phyloP scores from a whole-genome alignment of 345 rosid species.

The Brassica cretica region DNA sequence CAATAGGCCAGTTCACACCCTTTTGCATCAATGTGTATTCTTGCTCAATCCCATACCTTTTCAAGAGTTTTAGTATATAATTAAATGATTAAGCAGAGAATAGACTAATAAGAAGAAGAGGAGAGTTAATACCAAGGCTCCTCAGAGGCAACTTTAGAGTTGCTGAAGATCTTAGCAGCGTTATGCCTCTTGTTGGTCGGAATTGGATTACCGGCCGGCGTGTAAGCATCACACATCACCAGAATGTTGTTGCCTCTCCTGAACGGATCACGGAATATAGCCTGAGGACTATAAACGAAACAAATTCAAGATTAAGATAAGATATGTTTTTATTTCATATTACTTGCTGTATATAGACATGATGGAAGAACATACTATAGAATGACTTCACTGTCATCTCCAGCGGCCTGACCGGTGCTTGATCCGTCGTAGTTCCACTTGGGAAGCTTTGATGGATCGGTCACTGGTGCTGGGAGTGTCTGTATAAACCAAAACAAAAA shows the following conservation, averaged over 20 bases:
- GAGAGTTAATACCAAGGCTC: constrained; percentile 58
- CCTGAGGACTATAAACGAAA: constrained; percentile 66
- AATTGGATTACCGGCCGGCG: constrained; percentile 84
- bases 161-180: constrained; percentile 82
- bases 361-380: constrained; percentile 57
- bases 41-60: constrained; percentile 87
- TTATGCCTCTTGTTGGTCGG: constrained; percentile 77
- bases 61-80: neutral
- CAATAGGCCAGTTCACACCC: constrained; percentile 78
- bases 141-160: constrained; percentile 64
- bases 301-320: neutral
- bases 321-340: neutral
- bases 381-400: constrained; percentile 93
- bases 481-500: constrained; percentile 5
- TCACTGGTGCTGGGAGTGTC: constrained; percentile 69
- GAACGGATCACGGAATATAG: constrained; percentile 87
- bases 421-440: constrained; percentile 91
- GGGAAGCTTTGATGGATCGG: constrained; percentile 63
- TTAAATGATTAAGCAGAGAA: neutral
- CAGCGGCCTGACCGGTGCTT: constrained; percentile 95
- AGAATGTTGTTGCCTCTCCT: constrained; percentile 84
- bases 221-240: constrained; percentile 92
- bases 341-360: neutral
- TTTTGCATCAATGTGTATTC: constrained; percentile 86
- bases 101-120: neutral